Base-by-base conservation (phyloP, 2,329 filamentous ascomycete species). In the Nemania diffusa region DNA sequence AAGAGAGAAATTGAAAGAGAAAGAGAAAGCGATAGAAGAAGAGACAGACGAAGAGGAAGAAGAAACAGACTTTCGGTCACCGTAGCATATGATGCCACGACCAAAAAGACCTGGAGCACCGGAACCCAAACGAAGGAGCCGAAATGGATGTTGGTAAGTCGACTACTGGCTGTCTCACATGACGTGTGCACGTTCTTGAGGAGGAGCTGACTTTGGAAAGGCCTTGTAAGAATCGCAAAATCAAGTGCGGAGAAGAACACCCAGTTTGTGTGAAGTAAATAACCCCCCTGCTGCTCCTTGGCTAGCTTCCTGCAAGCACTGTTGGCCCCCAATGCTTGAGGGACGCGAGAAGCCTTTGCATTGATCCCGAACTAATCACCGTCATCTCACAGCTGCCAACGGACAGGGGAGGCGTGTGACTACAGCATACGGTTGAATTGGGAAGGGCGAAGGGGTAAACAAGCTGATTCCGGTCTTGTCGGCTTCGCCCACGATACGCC, bases 351-450 rank as follows among this genome's bases (percentile, higher is more conserved):
- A 27, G 27, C 24, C n/a, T 42, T 40, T 27, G 37, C 17, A 50
- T 27, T 40, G 37, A 51, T 29, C 40, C 22, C 44, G 37, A 62
- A 60, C 72, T 76, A 67, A 75, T 62, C 61, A 27, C 44, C 29
- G 37, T 55, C 51, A 62, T n/a, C n/a, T n/a, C n/a, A 68, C 69
- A 84, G 83, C 75, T 95, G 92, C 78, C 84, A 89, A 73, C 88
- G 88, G 68, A 88, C 90, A 70, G 89, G 89, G 68, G 91, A 93
- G 76, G 81, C 82, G 53, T 96, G 92, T 81, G 92, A 96, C 79
- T 95, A 94, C 78, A 92, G 88, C 73, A 92, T 95, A 73, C 87
- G 91, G 34, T 81, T 95, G 71, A 94, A 94, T 74, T 95, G 92
- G 92, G 90, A 91, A 67, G 91, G 92, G 4, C 86, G 92, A 64